phyloP scores from a whole-genome alignment of 768 basidiomycete genomes.

The Suillus brevipes region DNA sequence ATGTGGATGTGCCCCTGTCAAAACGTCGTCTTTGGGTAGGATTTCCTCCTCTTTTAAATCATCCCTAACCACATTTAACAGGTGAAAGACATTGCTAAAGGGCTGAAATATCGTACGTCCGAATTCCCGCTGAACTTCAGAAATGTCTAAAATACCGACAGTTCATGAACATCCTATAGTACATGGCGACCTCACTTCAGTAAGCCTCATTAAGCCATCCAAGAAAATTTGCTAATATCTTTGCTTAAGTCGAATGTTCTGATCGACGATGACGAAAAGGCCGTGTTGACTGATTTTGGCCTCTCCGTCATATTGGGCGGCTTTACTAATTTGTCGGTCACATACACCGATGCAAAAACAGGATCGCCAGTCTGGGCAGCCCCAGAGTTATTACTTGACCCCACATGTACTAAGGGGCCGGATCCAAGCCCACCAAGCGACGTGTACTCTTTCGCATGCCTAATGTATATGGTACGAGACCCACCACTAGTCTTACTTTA shows the following conservation, averaged over 20 bases:
- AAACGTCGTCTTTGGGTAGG: not conserved
- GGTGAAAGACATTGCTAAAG: conserved; percentile 4
- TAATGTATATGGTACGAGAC: conserved; percentile 1
- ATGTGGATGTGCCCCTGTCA: no score
- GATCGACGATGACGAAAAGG: conserved; percentile 41
- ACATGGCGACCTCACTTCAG: conserved; percentile 11
- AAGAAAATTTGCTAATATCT: not conserved
- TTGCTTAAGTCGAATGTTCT: conserved; percentile 39
- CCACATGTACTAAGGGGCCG: not conserved
- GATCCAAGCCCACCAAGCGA: not conserved
- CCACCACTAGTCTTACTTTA: not conserved
- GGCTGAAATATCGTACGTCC: conserved; percentile 11
- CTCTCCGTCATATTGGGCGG: conserved; percentile 35
- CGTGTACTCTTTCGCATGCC: conserved; percentile 5
- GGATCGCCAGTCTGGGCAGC: not conserved
- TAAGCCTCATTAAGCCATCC: not conserved
- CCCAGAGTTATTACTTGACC: not conserved
- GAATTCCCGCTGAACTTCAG: not conserved
- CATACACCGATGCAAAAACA: not conserved
- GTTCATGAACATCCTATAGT: conserved; percentile 6
- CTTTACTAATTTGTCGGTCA: not conserved
- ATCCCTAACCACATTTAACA: not conserved
- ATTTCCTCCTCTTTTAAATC: not conserved
- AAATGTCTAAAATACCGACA: not conserved
- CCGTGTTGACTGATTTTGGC: conserved; percentile 45